Evolutionary conservation across 1,284 basidiomycete genomes (phyloP).

Genomic region (Flammula alnicola): DNA sequence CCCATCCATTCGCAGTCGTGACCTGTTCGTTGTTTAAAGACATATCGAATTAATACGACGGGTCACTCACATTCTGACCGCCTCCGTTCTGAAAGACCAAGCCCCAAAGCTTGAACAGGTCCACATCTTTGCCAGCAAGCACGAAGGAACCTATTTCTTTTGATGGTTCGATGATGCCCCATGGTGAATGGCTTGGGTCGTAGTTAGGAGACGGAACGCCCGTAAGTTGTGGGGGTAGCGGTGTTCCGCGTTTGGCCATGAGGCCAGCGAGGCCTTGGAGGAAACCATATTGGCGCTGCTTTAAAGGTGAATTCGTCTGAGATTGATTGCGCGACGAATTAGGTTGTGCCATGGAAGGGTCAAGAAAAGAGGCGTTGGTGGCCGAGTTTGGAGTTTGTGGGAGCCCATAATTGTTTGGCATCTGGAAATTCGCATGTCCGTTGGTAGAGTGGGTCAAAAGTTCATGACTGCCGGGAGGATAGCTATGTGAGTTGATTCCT

Average conservation of each 20-base stretch:
- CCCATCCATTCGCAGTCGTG: slow-evolving; percentile 50
- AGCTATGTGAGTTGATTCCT: slow-evolving; percentile 55
- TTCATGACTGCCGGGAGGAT: slow-evolving; percentile 45
- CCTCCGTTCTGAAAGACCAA: slow-evolving; percentile 63
- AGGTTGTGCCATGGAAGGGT: slow-evolving; percentile 47
- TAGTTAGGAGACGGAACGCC: slow-evolving; percentile 58
- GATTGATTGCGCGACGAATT: slow-evolving; percentile 35
- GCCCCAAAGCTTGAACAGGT: slow-evolving; percentile 73
- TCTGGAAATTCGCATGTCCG: slow-evolving; percentile 43
- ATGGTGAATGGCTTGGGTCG: slow-evolving; percentile 62
- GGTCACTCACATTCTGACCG: slow-evolving; percentile 54
- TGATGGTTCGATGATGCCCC: slow-evolving; percentile 65
- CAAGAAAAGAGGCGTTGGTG: slow-evolving; percentile 44
- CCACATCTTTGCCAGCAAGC: slow-evolving; percentile 79
- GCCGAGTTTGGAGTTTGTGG: slow-evolving; percentile 38
- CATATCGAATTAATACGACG: slow-evolving; percentile 11
- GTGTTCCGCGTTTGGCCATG: slow-evolving; percentile 56
- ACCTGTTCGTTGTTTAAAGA: slow-evolving; percentile 29
- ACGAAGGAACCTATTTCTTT: slow-evolving; percentile 64
- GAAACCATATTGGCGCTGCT: slow-evolving; percentile 62
- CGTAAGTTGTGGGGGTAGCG: slow-evolving; percentile 70
- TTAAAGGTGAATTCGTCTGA: slow-evolving; percentile 34
- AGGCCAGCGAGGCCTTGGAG: slow-evolving; percentile 58
- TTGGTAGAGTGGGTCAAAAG: slow-evolving; percentile 35
- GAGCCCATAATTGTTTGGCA: slow-evolving; percentile 40